Conservation (phyloP, 768 basidiomycete genomes). For the Boletus rex-veris region DNA sequence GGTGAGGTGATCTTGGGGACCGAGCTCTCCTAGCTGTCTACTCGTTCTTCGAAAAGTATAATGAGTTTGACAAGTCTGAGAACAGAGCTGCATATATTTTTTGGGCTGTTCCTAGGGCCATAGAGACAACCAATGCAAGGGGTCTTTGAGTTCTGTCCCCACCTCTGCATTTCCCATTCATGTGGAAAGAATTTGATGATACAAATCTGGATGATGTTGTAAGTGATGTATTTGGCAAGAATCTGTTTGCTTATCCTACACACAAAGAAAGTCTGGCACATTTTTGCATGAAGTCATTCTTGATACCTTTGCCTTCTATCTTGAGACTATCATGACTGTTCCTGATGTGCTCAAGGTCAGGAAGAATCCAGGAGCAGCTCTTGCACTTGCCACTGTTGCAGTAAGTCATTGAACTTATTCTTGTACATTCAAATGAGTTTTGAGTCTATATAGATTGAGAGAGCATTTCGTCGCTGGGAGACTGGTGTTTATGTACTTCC, state of each 20-base stretch:
- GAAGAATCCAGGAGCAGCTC: neutral
- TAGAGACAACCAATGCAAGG: neutral
- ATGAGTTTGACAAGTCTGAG: too few relatives aligned
- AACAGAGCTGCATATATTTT: neutral
- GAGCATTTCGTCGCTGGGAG: neutral
- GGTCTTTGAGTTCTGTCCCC: neutral
- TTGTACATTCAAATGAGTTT: too few relatives aligned
- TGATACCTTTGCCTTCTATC: neutral
- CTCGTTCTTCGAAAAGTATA: neutral
- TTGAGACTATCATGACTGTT: neutral
- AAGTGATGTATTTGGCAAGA: neutral
- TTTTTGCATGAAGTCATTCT: neutral
- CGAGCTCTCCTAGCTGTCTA: neutral
- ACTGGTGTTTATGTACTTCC: neutral
- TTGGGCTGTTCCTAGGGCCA: neutral
- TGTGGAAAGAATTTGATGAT: neutral
- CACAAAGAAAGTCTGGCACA: neutral
- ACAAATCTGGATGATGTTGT: neutral
- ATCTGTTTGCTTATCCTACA: neutral
- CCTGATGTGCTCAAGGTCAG: neutral
- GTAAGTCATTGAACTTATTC: neutral
- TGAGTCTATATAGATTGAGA: neutral
- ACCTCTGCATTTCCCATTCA: neutral
- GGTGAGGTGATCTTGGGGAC: neutral
- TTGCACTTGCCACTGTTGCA: neutral